Evolutionary conservation across 306 rosid species (phyloP).

Genomic region (Astragalus glycyphyllos): DNA sequence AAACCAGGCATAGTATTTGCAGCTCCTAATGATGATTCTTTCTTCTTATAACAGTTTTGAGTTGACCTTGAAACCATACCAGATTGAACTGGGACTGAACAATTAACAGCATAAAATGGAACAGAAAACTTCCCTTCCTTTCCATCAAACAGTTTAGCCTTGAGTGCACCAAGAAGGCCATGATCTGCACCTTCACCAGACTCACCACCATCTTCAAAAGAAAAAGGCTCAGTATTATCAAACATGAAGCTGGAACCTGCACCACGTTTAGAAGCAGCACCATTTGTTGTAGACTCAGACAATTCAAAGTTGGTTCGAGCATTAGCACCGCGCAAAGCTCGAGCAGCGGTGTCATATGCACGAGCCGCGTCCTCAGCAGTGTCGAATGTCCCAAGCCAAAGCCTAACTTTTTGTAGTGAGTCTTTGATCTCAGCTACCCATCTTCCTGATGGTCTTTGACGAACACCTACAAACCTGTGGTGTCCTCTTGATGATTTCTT

Average conservation of each 20-base stretch:
- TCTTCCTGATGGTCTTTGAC: conserved; percentile 80
- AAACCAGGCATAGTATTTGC: background rate
- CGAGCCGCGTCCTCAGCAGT: conserved; percentile 75
- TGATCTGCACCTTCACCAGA: conserved; percentile 41
- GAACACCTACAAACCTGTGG: conserved; percentile 71
- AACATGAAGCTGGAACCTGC: conserved; percentile 8
- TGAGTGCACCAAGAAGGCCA: conserved; percentile 71
- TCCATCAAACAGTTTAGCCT: conserved; percentile 59
- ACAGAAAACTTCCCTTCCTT: conserved; percentile 41
- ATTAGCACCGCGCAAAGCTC: conserved; percentile 69
- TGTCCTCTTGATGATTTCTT: conserved; percentile 74
- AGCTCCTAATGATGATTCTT: conserved; percentile 23
- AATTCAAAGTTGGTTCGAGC: conserved; percentile 78
- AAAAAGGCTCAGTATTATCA: conserved; percentile 57
- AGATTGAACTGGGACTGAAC: background rate
- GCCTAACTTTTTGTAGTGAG: conserved; percentile 73
- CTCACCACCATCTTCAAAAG: conserved; percentile 57
- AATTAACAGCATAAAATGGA: conserved; percentile 12
- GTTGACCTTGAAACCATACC: conserved; percentile 37
- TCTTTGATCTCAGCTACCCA: conserved; percentile 94
- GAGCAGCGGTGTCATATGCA: conserved; percentile 70
- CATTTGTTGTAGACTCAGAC: conserved; percentile 37
- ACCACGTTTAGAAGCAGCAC: background rate
- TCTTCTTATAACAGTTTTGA: conserved; percentile 34
- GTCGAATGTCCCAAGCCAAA: conserved; percentile 85